Evolutionary conservation across 352 stramenopile genomes (phyloP).

Genomic region (Salisapilia sapeloensis): DNA sequence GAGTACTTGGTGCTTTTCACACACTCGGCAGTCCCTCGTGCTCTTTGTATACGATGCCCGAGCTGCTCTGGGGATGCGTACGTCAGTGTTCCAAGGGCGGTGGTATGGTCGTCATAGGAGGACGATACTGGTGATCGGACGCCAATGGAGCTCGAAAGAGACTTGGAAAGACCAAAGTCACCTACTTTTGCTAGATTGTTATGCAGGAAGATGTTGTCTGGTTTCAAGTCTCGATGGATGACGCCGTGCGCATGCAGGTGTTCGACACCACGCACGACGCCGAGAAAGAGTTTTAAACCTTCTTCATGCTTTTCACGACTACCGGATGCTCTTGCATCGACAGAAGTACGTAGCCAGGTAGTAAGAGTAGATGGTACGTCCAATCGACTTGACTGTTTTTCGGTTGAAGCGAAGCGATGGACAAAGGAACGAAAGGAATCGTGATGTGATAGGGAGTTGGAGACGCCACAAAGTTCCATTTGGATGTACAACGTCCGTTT

Average conservation of each 20-base stretch:
- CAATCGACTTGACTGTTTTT: no score
- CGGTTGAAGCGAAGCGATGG: slow-evolving; percentile 9
- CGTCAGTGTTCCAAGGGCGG: slow-evolving; percentile 61
- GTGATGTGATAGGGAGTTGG: no score
- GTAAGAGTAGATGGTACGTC: slow-evolving; percentile 40
- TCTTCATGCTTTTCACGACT: slow-evolving; percentile 26
- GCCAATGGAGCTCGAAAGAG: no score
- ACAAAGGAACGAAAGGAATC: slow-evolving; percentile 28
- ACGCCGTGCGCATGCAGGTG: slow-evolving; percentile 60
- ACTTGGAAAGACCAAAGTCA: slow-evolving; percentile 54
- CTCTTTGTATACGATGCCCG: slow-evolving; percentile 29
- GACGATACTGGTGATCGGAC: not conserved
- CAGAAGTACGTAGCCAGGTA: slow-evolving; percentile 48
- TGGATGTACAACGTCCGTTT: slow-evolving; percentile 62
- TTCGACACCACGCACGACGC: slow-evolving; percentile 44
- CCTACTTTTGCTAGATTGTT: slow-evolving; percentile 42
- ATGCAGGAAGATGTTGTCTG: slow-evolving; percentile 62
- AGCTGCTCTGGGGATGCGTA: slow-evolving; percentile 80
- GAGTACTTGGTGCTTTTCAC: slow-evolving; percentile 66
- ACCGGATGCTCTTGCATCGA: slow-evolving; percentile 23
- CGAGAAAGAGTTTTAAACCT: slow-evolving; percentile 40
- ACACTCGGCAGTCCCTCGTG: slow-evolving; percentile 17
- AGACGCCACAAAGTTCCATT: slow-evolving; percentile 47
- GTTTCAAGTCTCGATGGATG: slow-evolving; percentile 62
- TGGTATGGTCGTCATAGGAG: slow-evolving; percentile 48